Evolutionary conservation across 108 stramenopile species (phyloP), one percentile per base, ranked within the genome.

Genomic region (Thalassiosira profunda): DNA sequence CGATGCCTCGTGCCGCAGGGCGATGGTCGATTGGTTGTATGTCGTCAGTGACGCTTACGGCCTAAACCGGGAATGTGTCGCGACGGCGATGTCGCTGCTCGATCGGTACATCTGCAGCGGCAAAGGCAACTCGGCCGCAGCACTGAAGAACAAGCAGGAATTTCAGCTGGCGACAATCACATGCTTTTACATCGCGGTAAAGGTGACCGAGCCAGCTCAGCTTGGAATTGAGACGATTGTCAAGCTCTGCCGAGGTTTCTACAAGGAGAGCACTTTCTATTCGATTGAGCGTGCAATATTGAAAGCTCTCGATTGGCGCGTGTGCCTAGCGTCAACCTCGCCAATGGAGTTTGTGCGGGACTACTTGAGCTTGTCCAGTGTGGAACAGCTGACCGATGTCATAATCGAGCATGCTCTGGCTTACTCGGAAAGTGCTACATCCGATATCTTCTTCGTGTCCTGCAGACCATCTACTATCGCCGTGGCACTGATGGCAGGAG

Each of bases 1-100:
- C n/a, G n/a, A n/a, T n/a, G n/a, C n/a, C n/a, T n/a, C n/a, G n/a
- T 74, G 73, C 33, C 68, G 73, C 17, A 60, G 34, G 23, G 30
- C 34, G 43, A 74, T 74, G 67, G 66, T 68, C 31, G 44, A 30
- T n/a, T 74, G 73, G 73, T 68, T 31, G 29, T 70, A 49, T n/a
- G 46, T 36, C 18, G 58, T 74, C 18, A 28, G 37, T 1, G 73
- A 74, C 53, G 24, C 59, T 8, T 70, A 41, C 67, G 36, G 20
- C 31, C 45, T 69, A 0, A 49, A 31, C 36, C 33, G 73, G 41
- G 63, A 66, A 25, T 60, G 46, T 2, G 73, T 74, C 14, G 68
- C 21, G 20, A 25, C 31, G n/a, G 44, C 68, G 1, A 58, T 68
- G 58, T 60, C 68, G 58, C 34, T 69, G 33, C 55, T 74, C 3